Conservation (phyloP, 164 flowering plant species). For the Magnolia kwangsiensis region DNA sequence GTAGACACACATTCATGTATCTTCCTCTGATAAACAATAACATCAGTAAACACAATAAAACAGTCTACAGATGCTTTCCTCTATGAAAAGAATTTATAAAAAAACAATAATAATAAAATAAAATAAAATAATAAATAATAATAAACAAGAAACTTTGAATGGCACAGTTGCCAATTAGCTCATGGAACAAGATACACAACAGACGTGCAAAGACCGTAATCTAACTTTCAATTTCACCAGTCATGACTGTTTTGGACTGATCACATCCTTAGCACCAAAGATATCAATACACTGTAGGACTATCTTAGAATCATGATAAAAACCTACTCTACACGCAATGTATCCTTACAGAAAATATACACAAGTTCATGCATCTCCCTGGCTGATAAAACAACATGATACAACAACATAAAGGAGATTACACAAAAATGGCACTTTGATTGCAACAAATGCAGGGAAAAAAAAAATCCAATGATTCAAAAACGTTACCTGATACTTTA, state of each 20-base stretch:
- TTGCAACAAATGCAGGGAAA: constrained; percentile 22
- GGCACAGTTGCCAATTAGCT: not conserved
- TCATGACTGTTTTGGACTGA: not conserved
- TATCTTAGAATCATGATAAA: not conserved
- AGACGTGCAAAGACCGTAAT: not conserved
- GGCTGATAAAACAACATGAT: constrained; percentile 29
- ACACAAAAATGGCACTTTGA: constrained; percentile 15
- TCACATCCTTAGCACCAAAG: not conserved
- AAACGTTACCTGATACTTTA: constrained; percentile 31
- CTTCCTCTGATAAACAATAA: not conserved
- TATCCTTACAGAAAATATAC: constrained; percentile 8
- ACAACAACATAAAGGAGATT: constrained; percentile 31
- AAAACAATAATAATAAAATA: no score
- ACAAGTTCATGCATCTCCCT: constrained; percentile 13
- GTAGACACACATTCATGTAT: not conserved
- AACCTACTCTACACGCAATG: constrained; percentile 1
- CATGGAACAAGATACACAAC: not conserved
- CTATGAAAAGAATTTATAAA: no score
- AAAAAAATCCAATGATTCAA: constrained; percentile 9
- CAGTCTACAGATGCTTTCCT: not conserved
- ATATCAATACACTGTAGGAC: not conserved
- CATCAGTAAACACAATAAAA: not conserved
- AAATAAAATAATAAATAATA: no score
- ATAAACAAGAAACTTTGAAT: not conserved
- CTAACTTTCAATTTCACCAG: not conserved